Evolutionary conservation across 345 rosid genomes (phyloP).

Genomic region (Aethionema arabicum): DNA sequence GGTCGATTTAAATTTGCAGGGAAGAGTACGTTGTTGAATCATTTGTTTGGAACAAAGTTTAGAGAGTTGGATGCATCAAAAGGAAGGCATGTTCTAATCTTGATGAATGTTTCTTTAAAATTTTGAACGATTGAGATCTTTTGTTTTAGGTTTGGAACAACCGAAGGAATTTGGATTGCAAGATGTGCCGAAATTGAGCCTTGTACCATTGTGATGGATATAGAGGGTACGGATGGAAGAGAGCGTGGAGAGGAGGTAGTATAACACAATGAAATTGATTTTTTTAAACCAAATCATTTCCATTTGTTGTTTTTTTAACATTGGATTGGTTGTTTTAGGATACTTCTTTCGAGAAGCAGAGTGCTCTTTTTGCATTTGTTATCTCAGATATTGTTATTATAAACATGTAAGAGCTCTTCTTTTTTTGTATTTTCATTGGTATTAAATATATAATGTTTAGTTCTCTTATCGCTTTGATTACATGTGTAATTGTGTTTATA

Average conservation of each 20-base stretch:
- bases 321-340: slow-evolving; percentile 44
- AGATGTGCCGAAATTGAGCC: slow-evolving; percentile 73
- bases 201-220: slow-evolving; percentile 73
- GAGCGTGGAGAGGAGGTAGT: slow-evolving; percentile 80
- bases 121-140: slow-evolving; percentile 36
- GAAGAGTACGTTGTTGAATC: slow-evolving; percentile 74
- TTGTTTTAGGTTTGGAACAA: slow-evolving; percentile 66
- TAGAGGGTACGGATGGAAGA: slow-evolving; percentile 93
- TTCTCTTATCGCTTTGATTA: neutral
- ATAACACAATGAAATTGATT: neutral
- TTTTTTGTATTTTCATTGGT: neutral
- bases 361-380: slow-evolving; percentile 68
- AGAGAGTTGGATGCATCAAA: slow-evolving; percentile 93
- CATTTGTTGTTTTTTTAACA: slow-evolving; percentile 5
- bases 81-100: slow-evolving; percentile 73
- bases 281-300: neutral
- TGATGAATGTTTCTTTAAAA: slow-evolving; percentile 1
- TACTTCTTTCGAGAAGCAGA: slow-evolving; percentile 42
- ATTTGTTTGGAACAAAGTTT: slow-evolving; percentile 74
- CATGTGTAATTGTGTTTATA: slow-evolving; percentile 9
- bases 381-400: slow-evolving; percentile 86
- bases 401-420: slow-evolving; percentile 58
- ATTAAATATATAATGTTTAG: neutral
- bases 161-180: slow-evolving; percentile 84
- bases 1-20: slow-evolving; percentile 47